Evolutionary conservation across 495 filamentous ascomycete genomes (phyloP), one percentile per base, ranked within the genome.

Genomic region (Podospora comata): DNA sequence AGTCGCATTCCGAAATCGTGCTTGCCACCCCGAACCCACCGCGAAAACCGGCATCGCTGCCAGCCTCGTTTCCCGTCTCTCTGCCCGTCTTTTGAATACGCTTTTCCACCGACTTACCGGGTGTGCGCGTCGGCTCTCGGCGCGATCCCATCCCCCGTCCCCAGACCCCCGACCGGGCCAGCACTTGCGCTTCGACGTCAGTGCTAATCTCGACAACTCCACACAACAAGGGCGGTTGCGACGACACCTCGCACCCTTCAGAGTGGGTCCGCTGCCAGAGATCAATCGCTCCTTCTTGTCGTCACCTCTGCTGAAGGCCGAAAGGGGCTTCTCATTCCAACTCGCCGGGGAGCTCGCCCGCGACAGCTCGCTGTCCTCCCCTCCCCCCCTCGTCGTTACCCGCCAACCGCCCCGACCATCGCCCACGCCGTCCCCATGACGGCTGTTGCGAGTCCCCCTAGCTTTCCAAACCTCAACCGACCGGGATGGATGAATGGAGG

Each of bases 371-470:
- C 67, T 66, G 61, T 67, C 65, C 65, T 68, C 68, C 71, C 68
- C 73, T 83, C 68, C 69, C 60, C 59, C 61, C 70, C 2, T 62
- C 27, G 16, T n/a, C 27, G 30, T 34, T n/a, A 18, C 61, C 59
- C 16, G 27, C 59, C 59, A 16, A 32, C 59, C 16, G 15, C 9
- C 13, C 20, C 23, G 26, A 62, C 58, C 67, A 55, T 61, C 57
- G 67, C 67, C 39, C 63, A 69, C 71, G 62, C 68, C 69, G 73
- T 76, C 76, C 74, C 73, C 77, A 99, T 99, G 95, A 99, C 95
- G 86, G 95, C 95, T 80, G 94, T 99, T 81, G 95, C 93, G 75
- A 92, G 88, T 82, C 93, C 91, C 70, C 92, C 92, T 79, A 94
- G 89, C 80, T 93, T 97, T 79, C 89, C 93, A 83, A 83, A 83